phyloP scores from a whole-genome alignment of 2,329 filamentous ascomycete species.

The Apiospora hydei region DNA sequence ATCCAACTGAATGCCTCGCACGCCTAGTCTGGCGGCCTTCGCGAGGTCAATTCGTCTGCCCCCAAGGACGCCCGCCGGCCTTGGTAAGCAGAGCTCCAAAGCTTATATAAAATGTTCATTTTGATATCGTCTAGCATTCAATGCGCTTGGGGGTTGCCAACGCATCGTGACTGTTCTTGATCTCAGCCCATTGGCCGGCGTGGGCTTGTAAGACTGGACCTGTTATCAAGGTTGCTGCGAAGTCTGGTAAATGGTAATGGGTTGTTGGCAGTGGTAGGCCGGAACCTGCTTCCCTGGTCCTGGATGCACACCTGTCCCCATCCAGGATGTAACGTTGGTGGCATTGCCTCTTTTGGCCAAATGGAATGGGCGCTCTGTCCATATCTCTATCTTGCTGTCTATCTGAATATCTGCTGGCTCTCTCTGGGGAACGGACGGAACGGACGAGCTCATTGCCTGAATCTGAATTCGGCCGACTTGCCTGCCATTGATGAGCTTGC shows the following conservation, averaged over 20 bases:
- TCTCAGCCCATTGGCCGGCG: constrained; percentile 4
- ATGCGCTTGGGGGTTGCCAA: constrained; percentile 4
- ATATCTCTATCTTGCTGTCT: background rate
- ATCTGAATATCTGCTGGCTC: background rate
- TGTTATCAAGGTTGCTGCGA: constrained; percentile 4
- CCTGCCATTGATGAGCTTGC: background rate
- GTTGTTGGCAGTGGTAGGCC: background rate
- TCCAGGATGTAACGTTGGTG: background rate
- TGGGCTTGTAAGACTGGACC: background rate
- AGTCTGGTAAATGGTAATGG: background rate
- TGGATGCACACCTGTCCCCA: background rate
- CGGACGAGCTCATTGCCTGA: background rate
- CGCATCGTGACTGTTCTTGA: constrained; percentile 18
- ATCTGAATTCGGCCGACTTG: background rate
- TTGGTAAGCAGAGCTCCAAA: background rate
- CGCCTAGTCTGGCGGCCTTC: constrained; percentile 11
- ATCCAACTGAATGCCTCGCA: constrained; percentile 17
- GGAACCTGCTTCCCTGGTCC: constrained; percentile 13
- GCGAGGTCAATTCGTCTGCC: background rate
- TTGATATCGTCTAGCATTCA: constrained; percentile 13
- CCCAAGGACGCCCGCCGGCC: background rate
- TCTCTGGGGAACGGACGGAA: background rate
- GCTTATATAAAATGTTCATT: background rate
- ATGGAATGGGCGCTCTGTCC: background rate
- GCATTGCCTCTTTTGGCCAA: background rate